phyloP scores from a whole-genome alignment of 2,329 filamentous ascomycete genomes.

The Dothideomycetidae sp. region DNA sequence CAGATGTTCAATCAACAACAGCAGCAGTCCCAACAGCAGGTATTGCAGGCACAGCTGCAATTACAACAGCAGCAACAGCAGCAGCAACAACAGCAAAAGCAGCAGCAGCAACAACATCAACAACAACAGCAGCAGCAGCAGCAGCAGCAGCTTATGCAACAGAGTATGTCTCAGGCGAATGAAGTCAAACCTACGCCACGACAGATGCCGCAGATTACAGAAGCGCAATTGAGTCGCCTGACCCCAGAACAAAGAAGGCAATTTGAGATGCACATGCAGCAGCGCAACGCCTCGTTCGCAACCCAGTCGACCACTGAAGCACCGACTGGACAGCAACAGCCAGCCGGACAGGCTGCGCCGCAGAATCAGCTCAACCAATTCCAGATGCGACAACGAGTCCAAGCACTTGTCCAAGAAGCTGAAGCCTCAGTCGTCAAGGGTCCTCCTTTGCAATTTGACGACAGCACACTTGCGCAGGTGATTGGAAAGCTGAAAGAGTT shows the following conservation, averaged over 20 bases:
- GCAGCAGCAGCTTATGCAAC: slow-evolving; percentile 9
- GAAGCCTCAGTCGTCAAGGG: slow-evolving; percentile 5
- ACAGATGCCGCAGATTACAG: slow-evolving; percentile 8
- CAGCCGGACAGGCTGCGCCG: background rate
- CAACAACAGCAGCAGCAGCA: slow-evolving; percentile 20
- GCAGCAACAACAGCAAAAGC: slow-evolving; percentile 14
- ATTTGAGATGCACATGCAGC: slow-evolving; percentile 15
- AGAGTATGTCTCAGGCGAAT: slow-evolving; percentile 8
- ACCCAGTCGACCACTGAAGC: slow-evolving; percentile 12
- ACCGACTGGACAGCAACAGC: slow-evolving; percentile 5
- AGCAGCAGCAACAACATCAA: slow-evolving; percentile 19
- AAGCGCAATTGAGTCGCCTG: slow-evolving; percentile 17
- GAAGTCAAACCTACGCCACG: slow-evolving; percentile 8
- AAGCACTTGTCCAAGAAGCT: slow-evolving; percentile 4
- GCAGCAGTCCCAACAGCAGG: slow-evolving; percentile 12
- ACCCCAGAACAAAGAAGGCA: slow-evolving; percentile 13
- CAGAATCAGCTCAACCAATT: slow-evolving; percentile 1
- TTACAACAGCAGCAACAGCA: slow-evolving; percentile 18
- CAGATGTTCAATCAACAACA: slow-evolving; percentile 13
- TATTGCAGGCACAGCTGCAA: slow-evolving; percentile 18
- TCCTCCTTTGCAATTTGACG: slow-evolving; percentile 3
- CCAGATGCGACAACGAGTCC: slow-evolving; percentile 2
- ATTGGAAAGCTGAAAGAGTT: slow-evolving; percentile 17
- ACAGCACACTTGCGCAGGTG: slow-evolving; percentile 3
- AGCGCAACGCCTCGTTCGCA: slow-evolving; percentile 17